Evolutionary conservation across 306 rosid genomes (phyloP).

Genomic region (Ziziphus jujuba): DNA sequence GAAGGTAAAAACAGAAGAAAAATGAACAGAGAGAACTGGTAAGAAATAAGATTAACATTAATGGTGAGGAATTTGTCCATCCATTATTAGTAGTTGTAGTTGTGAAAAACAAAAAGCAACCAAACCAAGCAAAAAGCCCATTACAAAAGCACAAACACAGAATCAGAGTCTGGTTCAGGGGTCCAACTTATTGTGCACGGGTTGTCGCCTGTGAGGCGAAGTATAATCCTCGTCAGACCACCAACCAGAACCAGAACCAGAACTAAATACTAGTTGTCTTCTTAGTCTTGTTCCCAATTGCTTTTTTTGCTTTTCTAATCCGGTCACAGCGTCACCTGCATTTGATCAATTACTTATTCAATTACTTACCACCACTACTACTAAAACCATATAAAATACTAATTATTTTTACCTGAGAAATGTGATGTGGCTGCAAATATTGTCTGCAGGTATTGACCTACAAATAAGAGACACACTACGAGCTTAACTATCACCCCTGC

Average conservation of each 20-base stretch:
- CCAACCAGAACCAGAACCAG: constrained; percentile 9
- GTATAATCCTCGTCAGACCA: constrained; percentile 36
- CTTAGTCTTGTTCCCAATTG: constrained; percentile 8
- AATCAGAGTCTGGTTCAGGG: background rate
- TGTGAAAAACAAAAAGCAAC: too few relatives aligned
- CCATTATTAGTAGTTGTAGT: too few relatives aligned
- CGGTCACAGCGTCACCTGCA: constrained; percentile 16
- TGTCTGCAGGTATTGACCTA: background rate
- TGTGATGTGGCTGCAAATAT: constrained; percentile 18
- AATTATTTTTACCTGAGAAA: constrained; percentile 24
- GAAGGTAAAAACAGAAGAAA: too few relatives aligned
- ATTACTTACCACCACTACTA: background rate
- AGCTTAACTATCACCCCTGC: constrained; percentile 17
- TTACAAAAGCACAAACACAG: too few relatives aligned
- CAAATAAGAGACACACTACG: constrained; percentile 26
- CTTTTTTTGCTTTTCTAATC: constrained; percentile 1
- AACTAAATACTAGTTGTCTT: background rate
- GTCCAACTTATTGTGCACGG: constrained; percentile 34
- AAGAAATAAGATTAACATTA: too few relatives aligned
- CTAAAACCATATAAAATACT: background rate
- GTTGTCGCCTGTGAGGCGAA: constrained; percentile 25
- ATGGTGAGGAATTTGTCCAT: too few relatives aligned
- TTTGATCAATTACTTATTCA: background rate
- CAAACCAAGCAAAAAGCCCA: too few relatives aligned
- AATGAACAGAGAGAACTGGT: too few relatives aligned